These are phyloP conservation scores for Aciculosporium take DNA, from an alignment of 2,329 filamentous ascomycete genomes.

Conservation along the genomic window DNA sequence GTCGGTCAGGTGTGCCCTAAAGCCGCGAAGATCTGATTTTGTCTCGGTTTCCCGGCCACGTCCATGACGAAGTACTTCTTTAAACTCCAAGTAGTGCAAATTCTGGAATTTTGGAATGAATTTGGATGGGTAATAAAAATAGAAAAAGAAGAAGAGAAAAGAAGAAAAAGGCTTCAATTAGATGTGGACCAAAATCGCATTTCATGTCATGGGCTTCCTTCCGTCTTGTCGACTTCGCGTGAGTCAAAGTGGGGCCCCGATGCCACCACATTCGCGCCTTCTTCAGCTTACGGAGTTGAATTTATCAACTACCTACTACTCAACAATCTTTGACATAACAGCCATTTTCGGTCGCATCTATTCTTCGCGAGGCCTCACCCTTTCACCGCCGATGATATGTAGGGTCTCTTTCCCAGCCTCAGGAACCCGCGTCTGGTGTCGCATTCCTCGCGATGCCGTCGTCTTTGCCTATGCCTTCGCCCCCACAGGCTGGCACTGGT, in stretches of 20 bases:
- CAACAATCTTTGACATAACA: background rate
- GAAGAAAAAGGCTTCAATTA: too few relatives aligned
- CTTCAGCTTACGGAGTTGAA: background rate
- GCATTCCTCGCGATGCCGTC: constrained; percentile 1
- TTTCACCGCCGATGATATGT: background rate
- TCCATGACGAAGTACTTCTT: too few relatives aligned
- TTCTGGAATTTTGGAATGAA: too few relatives aligned
- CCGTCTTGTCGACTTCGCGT: background rate
- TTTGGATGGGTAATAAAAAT: too few relatives aligned
- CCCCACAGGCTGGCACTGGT: constrained; percentile 11
- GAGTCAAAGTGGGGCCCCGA: background rate
- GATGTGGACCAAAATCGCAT: background rate
- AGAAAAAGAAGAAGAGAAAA: background rate
- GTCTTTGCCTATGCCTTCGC: constrained; percentile 13
- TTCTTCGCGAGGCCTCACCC: background rate
- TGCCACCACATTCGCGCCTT: background rate
- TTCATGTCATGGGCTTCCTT: background rate
- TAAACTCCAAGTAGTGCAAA: too few relatives aligned
- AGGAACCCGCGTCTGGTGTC: background rate
- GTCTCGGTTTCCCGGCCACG: too few relatives aligned
- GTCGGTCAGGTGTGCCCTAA: too few relatives aligned
- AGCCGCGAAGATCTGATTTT: too few relatives aligned
- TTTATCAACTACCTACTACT: background rate
- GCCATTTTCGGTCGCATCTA: background rate
- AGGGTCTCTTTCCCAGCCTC: background rate